These are phyloP conservation scores for Lentinus brumalis DNA, from an alignment of 768 basidiomycete genomes.

Conservation along the genomic window DNA sequence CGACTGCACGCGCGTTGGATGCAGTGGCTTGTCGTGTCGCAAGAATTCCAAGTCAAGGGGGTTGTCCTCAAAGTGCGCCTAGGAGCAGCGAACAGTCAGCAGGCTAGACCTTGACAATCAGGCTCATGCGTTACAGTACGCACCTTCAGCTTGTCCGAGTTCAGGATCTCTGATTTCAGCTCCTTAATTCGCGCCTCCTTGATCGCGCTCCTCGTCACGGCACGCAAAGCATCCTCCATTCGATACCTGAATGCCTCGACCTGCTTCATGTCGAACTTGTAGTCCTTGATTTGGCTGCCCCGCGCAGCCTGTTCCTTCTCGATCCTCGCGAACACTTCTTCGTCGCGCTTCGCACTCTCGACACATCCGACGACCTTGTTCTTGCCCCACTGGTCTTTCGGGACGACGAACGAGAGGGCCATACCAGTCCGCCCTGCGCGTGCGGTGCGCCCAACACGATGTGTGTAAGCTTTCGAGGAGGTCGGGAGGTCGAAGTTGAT, in stretches of 20 bases:
- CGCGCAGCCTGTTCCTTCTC: slow-evolving; percentile 69
- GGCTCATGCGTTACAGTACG: slow-evolving; percentile 19
- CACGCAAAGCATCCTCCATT: slow-evolving; percentile 93
- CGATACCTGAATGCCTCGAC: slow-evolving; percentile 97
- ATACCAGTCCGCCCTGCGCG: slow-evolving; percentile 94
- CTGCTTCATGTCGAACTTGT: slow-evolving; percentile 92
- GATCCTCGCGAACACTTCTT: slow-evolving; percentile 74
- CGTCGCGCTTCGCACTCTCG: slow-evolving; percentile 73
- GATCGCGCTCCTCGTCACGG: slow-evolving; percentile 84
- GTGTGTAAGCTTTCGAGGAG: slow-evolving; percentile 86
- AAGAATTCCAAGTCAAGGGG: slow-evolving; percentile 90
- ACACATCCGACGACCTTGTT: slow-evolving; percentile 73
- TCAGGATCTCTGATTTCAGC: slow-evolving; percentile 88
- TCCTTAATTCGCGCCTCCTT: slow-evolving; percentile 94
- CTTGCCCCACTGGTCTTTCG: slow-evolving; percentile 65
- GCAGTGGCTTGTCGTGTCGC: slow-evolving; percentile 92
- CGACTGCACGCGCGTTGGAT: slow-evolving; percentile 85
- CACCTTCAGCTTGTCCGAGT: slow-evolving; percentile 96
- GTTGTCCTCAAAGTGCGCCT: slow-evolving; percentile 99
- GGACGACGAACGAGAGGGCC: slow-evolving; percentile 87
- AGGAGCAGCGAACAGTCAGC: slow-evolving; percentile 3
- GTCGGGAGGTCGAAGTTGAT: slow-evolving; percentile 98
- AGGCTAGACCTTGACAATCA: background rate
- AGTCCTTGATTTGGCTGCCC: slow-evolving; percentile 74
- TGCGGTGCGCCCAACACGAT: slow-evolving; percentile 95